Evolutionary conservation across 768 basidiomycete genomes (phyloP), one percentile per base, ranked within the genome.

Genomic region (Rhodotorula graminis): DNA sequence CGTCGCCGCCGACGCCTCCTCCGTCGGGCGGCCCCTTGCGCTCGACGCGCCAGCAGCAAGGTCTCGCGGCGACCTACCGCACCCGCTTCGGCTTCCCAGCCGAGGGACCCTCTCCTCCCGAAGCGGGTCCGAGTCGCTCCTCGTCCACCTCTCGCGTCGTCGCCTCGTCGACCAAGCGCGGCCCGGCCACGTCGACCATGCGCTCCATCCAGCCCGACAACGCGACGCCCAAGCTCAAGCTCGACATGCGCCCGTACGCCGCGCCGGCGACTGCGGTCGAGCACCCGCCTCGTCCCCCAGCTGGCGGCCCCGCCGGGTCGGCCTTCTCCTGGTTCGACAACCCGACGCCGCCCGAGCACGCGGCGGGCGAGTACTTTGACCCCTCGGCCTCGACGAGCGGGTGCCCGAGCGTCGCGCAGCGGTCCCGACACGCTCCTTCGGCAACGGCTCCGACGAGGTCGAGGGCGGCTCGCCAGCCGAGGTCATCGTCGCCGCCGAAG

Each of bases 301-400:
- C 47, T 19, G 47, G 31, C 46, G 2, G 19, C n/a, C 1, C 29
- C 10, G 5, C 7, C 19, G 47, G 23, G 19, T 57, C 33, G 15
- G 21, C 55, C 11, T 55, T 65, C 14, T 9, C 64, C 7, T 65
- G 53, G 55, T 56, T 25, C 64, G 64, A 65, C 29, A 65, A 65
- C 55, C 64, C 64, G 16, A 65, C 64, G 18, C 64, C 64, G 53
- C 53, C 64, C 2, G 10, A 21, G 21, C n/a, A 11, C 21, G 1
- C 27, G 11, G 3, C 12, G n/a, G 12, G 8, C n/a, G 44, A 56
- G 42, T 57, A 56, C 47, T 12, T 33, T 37, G n/a, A n/a, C n/a
- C n/a, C n/a, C 29, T 33, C 52, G 61, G 52, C 50, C 40, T 19
- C 55, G 55, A 2, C 27, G 19, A n/a, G 49, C 50, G 29, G 3